Evolutionary conservation across 192 early-diverging fungal species (phyloP).

Genomic region (Kappamyces sp.): DNA sequence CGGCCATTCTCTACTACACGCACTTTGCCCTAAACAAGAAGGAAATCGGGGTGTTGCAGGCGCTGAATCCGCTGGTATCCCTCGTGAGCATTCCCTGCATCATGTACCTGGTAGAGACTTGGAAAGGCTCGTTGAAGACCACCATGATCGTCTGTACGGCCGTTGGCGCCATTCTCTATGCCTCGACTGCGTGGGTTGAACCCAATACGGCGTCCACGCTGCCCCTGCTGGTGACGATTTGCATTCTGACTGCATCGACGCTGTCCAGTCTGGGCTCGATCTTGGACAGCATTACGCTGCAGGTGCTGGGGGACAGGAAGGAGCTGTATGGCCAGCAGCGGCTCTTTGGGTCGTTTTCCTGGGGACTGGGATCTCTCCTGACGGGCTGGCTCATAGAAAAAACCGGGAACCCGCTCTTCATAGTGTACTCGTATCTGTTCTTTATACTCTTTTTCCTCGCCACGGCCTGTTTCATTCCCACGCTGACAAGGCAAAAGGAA

Average conservation of each 20-base stretch:
- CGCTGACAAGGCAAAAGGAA: no score
- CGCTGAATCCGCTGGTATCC: conserved; percentile 4
- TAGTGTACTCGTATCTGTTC: not conserved
- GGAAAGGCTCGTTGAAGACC: not conserved
- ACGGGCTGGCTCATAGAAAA: conserved; percentile 6
- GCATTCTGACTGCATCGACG: not conserved
- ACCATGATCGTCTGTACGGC: not conserved
- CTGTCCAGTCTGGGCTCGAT: not conserved
- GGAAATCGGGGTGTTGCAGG: not conserved
- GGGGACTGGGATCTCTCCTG: not conserved
- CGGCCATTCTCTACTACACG: conserved; percentile 4
- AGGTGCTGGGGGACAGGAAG: conserved; percentile 6
- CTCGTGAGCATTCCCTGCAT: conserved; percentile 1
- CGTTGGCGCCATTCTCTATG: not conserved
- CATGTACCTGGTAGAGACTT: not conserved
- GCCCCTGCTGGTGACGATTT: not conserved
- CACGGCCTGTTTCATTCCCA: no score
- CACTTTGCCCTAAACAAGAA: conserved; percentile 1
- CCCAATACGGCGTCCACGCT: not conserved
- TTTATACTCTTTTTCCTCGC: not conserved
- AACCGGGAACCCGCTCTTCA: not conserved
- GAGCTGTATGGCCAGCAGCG: conserved; percentile 8
- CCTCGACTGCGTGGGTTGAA: not conserved
- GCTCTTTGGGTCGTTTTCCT: not conserved
- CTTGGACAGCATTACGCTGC: conserved; percentile 2